phyloP scores from a whole-genome alignment of 805 yeast species.

The Wickerhamomyces hampshirensis region DNA sequence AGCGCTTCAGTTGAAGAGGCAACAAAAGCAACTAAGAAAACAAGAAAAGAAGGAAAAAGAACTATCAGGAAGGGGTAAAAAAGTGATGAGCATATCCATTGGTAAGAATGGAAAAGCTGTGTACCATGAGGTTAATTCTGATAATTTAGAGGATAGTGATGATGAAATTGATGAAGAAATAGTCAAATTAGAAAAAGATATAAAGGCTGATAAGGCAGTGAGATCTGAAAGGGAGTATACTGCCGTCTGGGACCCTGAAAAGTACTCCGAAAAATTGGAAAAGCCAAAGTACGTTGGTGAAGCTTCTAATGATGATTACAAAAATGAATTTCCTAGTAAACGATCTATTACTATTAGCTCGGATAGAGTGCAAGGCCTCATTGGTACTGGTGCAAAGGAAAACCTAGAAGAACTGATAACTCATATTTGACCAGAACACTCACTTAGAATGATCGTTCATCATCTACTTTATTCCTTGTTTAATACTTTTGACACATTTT shows the following conservation, averaged over 20 bases:
- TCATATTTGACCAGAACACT: too few species aligned
- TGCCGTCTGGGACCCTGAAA: conserved; percentile 56
- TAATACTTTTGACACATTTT: too few species aligned
- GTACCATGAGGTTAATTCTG: conserved; percentile 31
- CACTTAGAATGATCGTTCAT: too few species aligned
- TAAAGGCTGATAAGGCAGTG: conserved; percentile 31
- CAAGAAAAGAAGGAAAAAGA: conserved; percentile 54
- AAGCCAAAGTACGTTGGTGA: conserved; percentile 40
- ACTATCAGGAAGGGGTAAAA: conserved; percentile 68
- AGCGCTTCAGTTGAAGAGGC: conserved; percentile 81
- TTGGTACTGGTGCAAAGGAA: neutral
- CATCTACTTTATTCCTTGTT: too few species aligned
- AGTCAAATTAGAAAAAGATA: conserved; percentile 24
- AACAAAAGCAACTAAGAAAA: conserved; percentile 68
- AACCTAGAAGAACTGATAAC: conserved; percentile 10
- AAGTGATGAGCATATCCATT: conserved; percentile 72
- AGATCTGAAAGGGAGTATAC: conserved; percentile 28
- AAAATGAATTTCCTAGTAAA: neutral
- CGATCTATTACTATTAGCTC: too few species aligned
- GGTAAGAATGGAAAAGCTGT: conserved; percentile 72
- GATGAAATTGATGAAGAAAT: conserved; percentile 31
- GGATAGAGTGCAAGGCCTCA: conserved; percentile 12
- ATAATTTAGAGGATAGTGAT: conserved; percentile 29
- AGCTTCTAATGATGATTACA: neutral
- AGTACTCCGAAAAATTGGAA: conserved; percentile 50